These are phyloP conservation scores for Protomyces lactucae-debilis DNA, from an alignment of 1,139 yeast species.

Conservation along the genomic window DNA sequence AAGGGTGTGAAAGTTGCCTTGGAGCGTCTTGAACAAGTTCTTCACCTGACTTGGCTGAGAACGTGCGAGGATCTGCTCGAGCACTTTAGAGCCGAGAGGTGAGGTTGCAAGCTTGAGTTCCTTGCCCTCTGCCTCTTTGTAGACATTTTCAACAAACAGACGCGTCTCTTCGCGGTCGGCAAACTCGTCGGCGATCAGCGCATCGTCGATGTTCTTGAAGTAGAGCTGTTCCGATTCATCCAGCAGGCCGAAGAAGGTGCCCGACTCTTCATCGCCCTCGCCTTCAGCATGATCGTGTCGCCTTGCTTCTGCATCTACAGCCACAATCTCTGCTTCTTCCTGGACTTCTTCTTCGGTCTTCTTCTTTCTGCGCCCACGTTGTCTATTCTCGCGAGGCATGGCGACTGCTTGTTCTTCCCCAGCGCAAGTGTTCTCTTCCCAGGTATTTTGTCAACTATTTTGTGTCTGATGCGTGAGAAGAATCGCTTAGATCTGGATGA, in stretches of 20 bases:
- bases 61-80: slow-evolving; percentile 75
- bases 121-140: slow-evolving; percentile 69
- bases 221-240: slow-evolving; percentile 29
- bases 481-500: background rate
- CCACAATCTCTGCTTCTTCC: background rate
- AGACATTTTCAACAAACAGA: slow-evolving; percentile 28
- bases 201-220: slow-evolving; percentile 28
- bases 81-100: slow-evolving; percentile 86
- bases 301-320: background rate
- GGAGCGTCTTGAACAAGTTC: slow-evolving; percentile 58
- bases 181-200: slow-evolving; percentile 25
- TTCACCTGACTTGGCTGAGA: slow-evolving; percentile 65
- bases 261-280: background rate
- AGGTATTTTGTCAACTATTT: background rate
- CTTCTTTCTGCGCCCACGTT: slow-evolving; percentile 26
- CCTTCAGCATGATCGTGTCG: background rate
- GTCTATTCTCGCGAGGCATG: slow-evolving; percentile 25
- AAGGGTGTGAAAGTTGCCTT: slow-evolving; percentile 63
- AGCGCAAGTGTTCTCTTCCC: background rate
- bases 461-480: background rate
- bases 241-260: slow-evolving; percentile 26
- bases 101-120: slow-evolving; percentile 89
- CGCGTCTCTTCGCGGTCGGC: slow-evolving; percentile 20
- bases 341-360: background rate
- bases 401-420: background rate